Evolutionary conservation across 352 stramenopile genomes (phyloP).

Genomic region (Globisporangium cystogenes): DNA sequence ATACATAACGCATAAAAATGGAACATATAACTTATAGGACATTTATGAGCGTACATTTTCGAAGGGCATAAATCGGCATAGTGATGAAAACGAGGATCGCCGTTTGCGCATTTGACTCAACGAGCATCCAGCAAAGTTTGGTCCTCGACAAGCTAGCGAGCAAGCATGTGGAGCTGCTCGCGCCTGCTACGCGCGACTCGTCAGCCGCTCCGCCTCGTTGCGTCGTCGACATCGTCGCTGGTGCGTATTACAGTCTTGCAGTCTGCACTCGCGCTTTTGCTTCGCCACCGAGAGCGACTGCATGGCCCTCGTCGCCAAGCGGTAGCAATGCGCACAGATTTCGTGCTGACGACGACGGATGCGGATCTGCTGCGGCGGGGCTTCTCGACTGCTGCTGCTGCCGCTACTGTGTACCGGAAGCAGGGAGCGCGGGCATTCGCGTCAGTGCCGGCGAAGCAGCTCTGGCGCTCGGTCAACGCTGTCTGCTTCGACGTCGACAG

Average conservation of each 20-base stretch:
- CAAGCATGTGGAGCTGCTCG: slow-evolving; percentile 10
- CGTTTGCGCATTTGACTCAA: not conserved
- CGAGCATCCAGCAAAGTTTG: not conserved
- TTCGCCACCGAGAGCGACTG: not conserved
- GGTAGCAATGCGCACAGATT: slow-evolving; percentile 8
- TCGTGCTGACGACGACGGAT: slow-evolving; percentile 5
- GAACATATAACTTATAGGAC: no score
- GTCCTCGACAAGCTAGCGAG: not conserved
- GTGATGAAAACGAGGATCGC: no score
- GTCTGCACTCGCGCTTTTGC: not conserved
- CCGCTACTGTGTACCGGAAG: not conserved
- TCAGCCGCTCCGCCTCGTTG: slow-evolving; percentile 10
- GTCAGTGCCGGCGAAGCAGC: slow-evolving; percentile 23
- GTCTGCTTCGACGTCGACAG: slow-evolving; percentile 96
- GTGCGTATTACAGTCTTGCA: no score
- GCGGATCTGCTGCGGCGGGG: slow-evolving; percentile 1
- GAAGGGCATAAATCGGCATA: no score
- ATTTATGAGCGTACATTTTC: no score
- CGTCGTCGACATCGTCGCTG: not conserved
- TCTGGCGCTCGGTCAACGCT: slow-evolving; percentile 66
- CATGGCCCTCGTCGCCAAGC: not conserved
- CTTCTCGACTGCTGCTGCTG: not conserved
- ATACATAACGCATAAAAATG: no score
- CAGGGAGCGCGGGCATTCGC: slow-evolving; percentile 4
- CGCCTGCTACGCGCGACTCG: slow-evolving; percentile 13